phyloP scores from a whole-genome alignment of 371 early-diverging fungal genomes.

The Lichtheimia hyalospora region DNA sequence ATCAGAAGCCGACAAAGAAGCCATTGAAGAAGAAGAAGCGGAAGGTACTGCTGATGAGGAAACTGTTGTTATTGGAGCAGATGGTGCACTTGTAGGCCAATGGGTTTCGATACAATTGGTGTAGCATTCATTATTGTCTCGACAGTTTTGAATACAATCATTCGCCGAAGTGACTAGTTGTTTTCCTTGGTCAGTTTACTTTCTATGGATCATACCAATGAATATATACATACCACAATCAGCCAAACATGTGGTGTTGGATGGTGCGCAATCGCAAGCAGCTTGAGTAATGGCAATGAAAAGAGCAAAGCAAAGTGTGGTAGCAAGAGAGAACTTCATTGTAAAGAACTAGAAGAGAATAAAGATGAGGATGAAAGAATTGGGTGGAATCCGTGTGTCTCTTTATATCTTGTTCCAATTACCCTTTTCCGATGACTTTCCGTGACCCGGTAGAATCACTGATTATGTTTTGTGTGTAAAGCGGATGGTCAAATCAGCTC shows the following conservation, averaged over 20 bases:
- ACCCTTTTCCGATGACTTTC: too few relatives aligned
- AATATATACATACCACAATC: slow-evolving; percentile 1
- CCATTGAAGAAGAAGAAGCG: neutral
- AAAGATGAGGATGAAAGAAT: too few relatives aligned
- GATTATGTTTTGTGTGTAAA: too few relatives aligned
- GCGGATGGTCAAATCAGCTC: too few relatives aligned
- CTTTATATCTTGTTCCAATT: too few relatives aligned
- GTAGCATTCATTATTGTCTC: neutral
- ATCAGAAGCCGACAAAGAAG: neutral
- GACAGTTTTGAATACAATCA: slow-evolving; percentile 2
- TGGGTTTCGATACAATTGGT: neutral
- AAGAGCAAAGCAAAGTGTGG: too few relatives aligned
- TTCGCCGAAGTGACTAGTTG: neutral
- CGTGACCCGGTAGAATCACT: too few relatives aligned
- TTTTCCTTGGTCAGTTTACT: neutral
- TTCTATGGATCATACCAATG: neutral
- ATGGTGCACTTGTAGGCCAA: neutral
- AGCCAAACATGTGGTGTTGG: neutral
- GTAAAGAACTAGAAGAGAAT: too few relatives aligned
- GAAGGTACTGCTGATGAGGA: too few relatives aligned
- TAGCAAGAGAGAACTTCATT: too few relatives aligned
- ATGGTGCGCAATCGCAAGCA: neutral
- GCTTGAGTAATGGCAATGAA: neutral
- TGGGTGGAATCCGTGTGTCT: too few relatives aligned
- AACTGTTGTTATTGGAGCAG: neutral